Conservation (phyloP, 2,329 filamentous ascomycete genomes). For the Periconia sp. region DNA sequence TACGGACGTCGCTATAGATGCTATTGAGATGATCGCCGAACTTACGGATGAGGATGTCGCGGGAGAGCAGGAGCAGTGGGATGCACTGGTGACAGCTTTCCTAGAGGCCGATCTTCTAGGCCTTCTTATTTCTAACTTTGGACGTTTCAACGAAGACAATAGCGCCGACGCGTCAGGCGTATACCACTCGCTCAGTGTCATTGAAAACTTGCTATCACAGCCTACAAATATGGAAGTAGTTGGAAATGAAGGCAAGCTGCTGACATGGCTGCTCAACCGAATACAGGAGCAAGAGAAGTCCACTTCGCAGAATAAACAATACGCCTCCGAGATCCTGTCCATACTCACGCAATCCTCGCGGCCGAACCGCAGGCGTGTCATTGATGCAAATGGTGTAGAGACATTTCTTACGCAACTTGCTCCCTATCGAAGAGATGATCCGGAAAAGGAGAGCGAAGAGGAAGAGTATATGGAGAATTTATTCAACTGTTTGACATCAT, state of each 20-base stretch:
- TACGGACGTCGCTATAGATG: conserved; percentile 92
- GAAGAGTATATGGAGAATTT: conserved; percentile 95
- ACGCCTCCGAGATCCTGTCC: conserved; percentile 87
- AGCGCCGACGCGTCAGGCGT: conserved; percentile 81
- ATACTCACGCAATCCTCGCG: conserved; percentile 81
- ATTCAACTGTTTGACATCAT: conserved; percentile 83
- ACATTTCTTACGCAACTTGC: conserved; percentile 81
- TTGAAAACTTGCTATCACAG: conserved; percentile 85
- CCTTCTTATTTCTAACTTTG: conserved; percentile 77
- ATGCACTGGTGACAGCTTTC: conserved; percentile 69
- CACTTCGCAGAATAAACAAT: conserved; percentile 91
- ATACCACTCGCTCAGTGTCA: conserved; percentile 79
- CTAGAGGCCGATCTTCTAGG: conserved; percentile 72
- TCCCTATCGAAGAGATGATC: conserved; percentile 84
- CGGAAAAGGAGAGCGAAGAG: conserved; percentile 82
- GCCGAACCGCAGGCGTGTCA: conserved; percentile 68
- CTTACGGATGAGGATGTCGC: conserved; percentile 92
- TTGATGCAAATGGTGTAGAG: conserved; percentile 75
- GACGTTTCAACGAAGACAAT: conserved; percentile 74
- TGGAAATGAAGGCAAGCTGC: conserved; percentile 68
- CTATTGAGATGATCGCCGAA: conserved; percentile 87
- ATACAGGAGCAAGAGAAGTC: conserved; percentile 71
- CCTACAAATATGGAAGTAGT: conserved; percentile 72
- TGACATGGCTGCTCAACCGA: conserved; percentile 79
- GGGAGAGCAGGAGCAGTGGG: conserved; percentile 82